These are phyloP conservation scores for Leucosporidium yakuticum DNA, from an alignment of 768 basidiomycete species.

Conservation along the genomic window DNA sequence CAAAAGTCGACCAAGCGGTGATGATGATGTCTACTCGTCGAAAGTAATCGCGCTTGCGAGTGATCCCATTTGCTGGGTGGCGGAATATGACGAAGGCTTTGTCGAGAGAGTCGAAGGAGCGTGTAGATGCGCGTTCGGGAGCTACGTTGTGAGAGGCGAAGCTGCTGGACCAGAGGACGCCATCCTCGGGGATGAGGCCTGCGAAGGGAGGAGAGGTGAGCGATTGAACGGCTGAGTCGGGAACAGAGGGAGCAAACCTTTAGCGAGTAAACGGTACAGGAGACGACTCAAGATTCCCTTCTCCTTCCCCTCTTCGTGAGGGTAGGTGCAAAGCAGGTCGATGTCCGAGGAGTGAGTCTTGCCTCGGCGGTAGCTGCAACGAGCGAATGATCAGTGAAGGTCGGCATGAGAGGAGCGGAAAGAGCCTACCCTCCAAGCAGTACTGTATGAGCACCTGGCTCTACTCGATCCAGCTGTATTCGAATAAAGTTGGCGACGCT, in stretches of 20 bases:
- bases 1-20: constrained; percentile 3
- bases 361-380: neutral
- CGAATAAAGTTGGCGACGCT: constrained; percentile 4
- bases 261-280: neutral
- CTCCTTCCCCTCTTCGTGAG: constrained; percentile 11
- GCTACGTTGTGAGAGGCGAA: neutral
- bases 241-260: neutral
- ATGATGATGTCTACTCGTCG: constrained; percentile 21
- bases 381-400: too few species aligned
- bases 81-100: constrained; percentile 15
- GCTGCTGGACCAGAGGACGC: neutral
- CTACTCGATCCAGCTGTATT: neutral
- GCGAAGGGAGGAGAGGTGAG: neutral
- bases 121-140: neutral
- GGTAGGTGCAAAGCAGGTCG: constrained; percentile 4
- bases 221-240: too few species aligned
- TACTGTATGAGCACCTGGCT: neutral
- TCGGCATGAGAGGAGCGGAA: too few species aligned
- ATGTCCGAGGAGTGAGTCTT: neutral
- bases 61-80: constrained; percentile 1
- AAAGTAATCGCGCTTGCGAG: neutral
- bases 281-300: neutral
- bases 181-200: constrained; percentile 3
- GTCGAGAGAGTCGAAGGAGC: constrained; percentile 11
- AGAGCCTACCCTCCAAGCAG: neutral